Evolutionary conservation across 2,329 filamentous ascomycete species (phyloP).

Genomic region (Volutella citrinella): DNA sequence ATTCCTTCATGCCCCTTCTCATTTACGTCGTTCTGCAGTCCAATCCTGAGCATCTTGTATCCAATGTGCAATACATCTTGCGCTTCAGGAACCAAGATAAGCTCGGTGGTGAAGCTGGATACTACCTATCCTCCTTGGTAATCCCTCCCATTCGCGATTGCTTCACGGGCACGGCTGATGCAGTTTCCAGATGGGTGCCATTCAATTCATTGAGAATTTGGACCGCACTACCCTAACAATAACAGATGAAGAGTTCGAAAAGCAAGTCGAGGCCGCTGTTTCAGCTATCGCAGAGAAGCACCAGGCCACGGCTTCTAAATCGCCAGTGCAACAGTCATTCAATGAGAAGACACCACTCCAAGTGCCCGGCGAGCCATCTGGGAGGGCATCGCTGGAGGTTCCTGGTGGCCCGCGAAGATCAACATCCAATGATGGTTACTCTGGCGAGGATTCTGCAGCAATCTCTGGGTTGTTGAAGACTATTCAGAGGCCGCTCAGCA

Average conservation of each 20-base stretch:
- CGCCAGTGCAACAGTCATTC: constrained; percentile 35
- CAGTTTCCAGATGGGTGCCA: constrained; percentile 77
- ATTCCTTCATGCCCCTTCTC: constrained; percentile 90
- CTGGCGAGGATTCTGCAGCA: constrained; percentile 70
- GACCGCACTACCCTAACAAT: constrained; percentile 93
- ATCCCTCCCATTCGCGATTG: too few species aligned
- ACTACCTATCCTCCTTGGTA: constrained; percentile 92
- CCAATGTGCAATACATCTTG: constrained; percentile 96
- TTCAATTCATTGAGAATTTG: constrained; percentile 95
- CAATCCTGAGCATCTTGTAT: constrained; percentile 92
- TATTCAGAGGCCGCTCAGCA: constrained; percentile 86
- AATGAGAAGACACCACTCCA: constrained; percentile 42
- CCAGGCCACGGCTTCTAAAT: constrained; percentile 48
- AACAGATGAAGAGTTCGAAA: constrained; percentile 91
- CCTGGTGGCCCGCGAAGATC: constrained; percentile 49
- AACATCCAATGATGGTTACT: constrained; percentile 52
- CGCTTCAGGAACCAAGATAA: constrained; percentile 98
- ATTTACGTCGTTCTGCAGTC: constrained; percentile 95
- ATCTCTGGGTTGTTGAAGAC: constrained; percentile 83
- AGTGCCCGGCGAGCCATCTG: constrained; percentile 27
- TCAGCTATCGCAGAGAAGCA: constrained; percentile 94
- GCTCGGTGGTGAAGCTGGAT: constrained; percentile 93
- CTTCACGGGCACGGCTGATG: too few species aligned
- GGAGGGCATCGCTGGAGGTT: constrained; percentile 44
- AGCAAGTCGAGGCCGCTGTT: constrained; percentile 93